phyloP scores from a whole-genome alignment of 2,329 filamentous ascomycete species.

The Botryosphaeria dothidea region DNA sequence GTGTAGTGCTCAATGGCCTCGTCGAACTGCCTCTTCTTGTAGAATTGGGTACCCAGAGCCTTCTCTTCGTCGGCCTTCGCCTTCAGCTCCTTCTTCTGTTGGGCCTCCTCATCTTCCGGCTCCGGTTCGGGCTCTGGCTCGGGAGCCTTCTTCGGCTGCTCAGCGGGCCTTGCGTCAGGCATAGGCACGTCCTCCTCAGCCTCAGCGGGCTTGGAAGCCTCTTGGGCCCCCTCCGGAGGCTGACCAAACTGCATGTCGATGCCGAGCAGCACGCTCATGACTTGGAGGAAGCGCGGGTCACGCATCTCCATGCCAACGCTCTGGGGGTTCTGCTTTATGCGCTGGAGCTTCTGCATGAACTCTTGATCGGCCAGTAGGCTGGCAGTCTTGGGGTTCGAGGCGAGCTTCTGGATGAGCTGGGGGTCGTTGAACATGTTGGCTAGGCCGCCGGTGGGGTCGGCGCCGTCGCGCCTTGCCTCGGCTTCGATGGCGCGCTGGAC shows the following conservation, averaged over 20 bases:
- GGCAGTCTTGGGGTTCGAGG: slow-evolving; percentile 90
- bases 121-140: slow-evolving; percentile 64
- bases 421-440: slow-evolving; percentile 94
- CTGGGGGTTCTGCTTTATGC: slow-evolving; percentile 77
- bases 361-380: slow-evolving; percentile 74
- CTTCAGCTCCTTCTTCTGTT: slow-evolving; percentile 86
- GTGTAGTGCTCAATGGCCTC: slow-evolving; percentile 90
- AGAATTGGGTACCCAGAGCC: slow-evolving; percentile 86
- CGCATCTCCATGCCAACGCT: slow-evolving; percentile 77
- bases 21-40: slow-evolving; percentile 98
- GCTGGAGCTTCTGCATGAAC: slow-evolving; percentile 89
- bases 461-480: slow-evolving; percentile 65
- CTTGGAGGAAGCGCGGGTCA: slow-evolving; percentile 89
- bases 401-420: slow-evolving; percentile 84
- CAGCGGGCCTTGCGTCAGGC: slow-evolving; percentile 63
- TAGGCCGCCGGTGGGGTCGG: slow-evolving; percentile 73
- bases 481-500: slow-evolving; percentile 87
- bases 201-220: slow-evolving; percentile 45
- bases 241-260: slow-evolving; percentile 80
- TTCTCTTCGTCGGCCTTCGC: slow-evolving; percentile 93
- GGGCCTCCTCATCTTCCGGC: slow-evolving; percentile 77
- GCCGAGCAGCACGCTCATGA: slow-evolving; percentile 89
- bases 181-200: slow-evolving; percentile 75
- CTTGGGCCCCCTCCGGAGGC: slow-evolving; percentile 48
- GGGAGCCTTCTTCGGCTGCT: slow-evolving; percentile 56